Percentiles rank a stretch among this genome's conserved stretches.
Conservation (phyloP, 2,329 filamentous ascomycete genomes). For the Talaromyces pinophilus region DNA sequence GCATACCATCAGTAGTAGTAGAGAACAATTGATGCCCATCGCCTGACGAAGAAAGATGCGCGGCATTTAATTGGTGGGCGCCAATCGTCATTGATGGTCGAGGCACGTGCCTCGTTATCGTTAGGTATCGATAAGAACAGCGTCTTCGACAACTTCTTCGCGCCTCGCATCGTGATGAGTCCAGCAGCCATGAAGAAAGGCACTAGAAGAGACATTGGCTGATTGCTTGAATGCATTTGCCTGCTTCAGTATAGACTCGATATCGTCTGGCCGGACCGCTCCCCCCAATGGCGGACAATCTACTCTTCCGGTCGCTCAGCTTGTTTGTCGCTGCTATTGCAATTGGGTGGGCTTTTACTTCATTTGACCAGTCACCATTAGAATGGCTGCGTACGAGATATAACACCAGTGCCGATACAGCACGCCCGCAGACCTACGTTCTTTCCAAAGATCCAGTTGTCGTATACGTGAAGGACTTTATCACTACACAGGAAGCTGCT, state of each 20-base stretch:
- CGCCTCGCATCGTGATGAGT: neutral
- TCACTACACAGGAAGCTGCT: constrained; percentile 48
- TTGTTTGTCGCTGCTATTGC: constrained; percentile 13
- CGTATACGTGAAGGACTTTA: constrained; percentile 57
- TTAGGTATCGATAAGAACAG: constrained; percentile 1
- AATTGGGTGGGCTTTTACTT: neutral
- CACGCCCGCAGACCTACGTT: constrained; percentile 9
- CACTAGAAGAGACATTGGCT: neutral
- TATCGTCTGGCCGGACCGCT: neutral
- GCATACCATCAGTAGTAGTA: neutral
- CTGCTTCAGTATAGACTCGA: neutral
- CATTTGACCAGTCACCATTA: neutral
- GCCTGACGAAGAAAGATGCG: neutral
- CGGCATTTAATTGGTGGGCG: constrained; percentile 9
- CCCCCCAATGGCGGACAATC: neutral
- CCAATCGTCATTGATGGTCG: constrained; percentile 6
- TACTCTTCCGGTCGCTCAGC: constrained; percentile 5
- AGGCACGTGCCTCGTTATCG: constrained; percentile 6
- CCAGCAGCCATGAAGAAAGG: neutral
- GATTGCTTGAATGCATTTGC: neutral
- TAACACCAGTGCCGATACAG: neutral
- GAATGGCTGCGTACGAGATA: constrained; percentile 7
- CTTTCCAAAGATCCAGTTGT: constrained; percentile 54
- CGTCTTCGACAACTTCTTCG: neutral
- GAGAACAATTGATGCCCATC: neutral